Conservation (phyloP, 768 basidiomycete species). For the Lactarius deliciosus region DNA sequence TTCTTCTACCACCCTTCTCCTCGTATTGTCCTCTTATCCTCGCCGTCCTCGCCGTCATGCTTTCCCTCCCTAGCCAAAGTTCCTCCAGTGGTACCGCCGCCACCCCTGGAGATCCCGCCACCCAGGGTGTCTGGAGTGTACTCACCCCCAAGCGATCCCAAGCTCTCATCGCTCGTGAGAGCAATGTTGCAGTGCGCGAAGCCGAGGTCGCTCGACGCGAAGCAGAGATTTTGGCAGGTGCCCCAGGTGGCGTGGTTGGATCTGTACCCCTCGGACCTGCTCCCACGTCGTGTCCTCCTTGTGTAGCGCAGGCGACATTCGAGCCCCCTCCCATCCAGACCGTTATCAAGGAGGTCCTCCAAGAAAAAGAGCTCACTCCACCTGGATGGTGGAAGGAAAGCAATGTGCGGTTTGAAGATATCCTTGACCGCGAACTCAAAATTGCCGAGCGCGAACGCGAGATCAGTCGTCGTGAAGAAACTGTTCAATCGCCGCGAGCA, state of each 20-base stretch:
- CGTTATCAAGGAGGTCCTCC: constrained; percentile 84
- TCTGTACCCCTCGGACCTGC: constrained; percentile 44
- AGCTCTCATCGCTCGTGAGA: constrained; percentile 75
- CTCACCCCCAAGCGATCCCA: constrained; percentile 83
- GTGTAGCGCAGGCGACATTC: constrained; percentile 59
- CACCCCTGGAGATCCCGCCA: constrained; percentile 33
- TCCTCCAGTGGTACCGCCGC: constrained; percentile 34
- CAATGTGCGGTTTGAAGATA: constrained; percentile 73
- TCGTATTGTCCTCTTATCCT: constrained; percentile 83
- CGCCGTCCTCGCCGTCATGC: constrained; percentile 88
- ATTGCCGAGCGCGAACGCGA: constrained; percentile 85
- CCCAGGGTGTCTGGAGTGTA: constrained; percentile 64
- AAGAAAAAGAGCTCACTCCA: constrained; percentile 74
- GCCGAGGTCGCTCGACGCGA: constrained; percentile 88
- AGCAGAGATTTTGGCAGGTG: constrained; percentile 79
- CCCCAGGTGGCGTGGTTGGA: constrained; percentile 76
- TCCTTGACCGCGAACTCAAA: constrained; percentile 82
- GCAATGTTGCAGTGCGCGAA: constrained; percentile 76
- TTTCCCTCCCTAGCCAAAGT: constrained; percentile 68
- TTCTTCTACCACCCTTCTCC: constrained; percentile 84
- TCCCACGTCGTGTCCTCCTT: constrained; percentile 51
- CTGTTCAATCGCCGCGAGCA: constrained; percentile 84
- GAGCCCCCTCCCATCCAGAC: constrained; percentile 61
- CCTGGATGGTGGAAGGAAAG: constrained; percentile 75
- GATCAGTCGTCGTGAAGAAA: constrained; percentile 82